These are phyloP conservation scores for Yarrowia deformans DNA, from an alignment of 805 yeast genomes.

Conservation along the genomic window DNA sequence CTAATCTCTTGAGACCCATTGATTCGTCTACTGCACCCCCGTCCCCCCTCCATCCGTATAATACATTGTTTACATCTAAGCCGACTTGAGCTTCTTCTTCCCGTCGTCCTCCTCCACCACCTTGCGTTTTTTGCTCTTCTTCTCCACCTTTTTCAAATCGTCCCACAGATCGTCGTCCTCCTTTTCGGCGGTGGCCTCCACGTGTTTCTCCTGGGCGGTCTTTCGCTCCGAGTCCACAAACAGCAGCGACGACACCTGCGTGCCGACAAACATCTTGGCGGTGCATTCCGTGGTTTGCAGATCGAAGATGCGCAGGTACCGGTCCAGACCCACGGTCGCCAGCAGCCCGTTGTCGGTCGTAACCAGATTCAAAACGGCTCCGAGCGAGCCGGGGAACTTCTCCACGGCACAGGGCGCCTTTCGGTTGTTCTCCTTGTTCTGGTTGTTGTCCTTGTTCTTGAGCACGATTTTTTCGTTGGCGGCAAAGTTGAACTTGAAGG, in stretches of 20 bases:
- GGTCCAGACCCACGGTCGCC: slow-evolving; percentile 84
- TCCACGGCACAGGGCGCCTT: slow-evolving; percentile 53
- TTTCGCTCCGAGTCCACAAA: slow-evolving; percentile 59
- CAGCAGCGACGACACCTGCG: slow-evolving; percentile 65
- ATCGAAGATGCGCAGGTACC: slow-evolving; percentile 82
- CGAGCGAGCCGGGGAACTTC: slow-evolving; percentile 78
- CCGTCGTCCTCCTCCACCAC: slow-evolving; percentile 10
- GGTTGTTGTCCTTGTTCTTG: slow-evolving; percentile 27
- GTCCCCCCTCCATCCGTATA: background rate
- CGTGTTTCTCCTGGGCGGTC: slow-evolving; percentile 45
- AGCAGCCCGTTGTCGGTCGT: slow-evolving; percentile 54
- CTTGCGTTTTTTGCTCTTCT: slow-evolving; percentile 32
- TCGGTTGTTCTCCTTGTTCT: slow-evolving; percentile 25
- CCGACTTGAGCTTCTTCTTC: slow-evolving; percentile 21
- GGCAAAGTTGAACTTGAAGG: slow-evolving; percentile 61
- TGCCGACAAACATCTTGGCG: slow-evolving; percentile 78
- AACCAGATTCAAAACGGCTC: slow-evolving; percentile 63
- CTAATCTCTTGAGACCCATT: too few relatives aligned
- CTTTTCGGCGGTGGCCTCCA: slow-evolving; percentile 43
- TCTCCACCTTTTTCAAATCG: slow-evolving; percentile 45
- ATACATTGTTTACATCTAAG: slow-evolving; percentile 18
- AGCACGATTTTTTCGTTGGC: slow-evolving; percentile 6
- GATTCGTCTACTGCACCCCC: too few relatives aligned
- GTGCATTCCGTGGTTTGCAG: slow-evolving; percentile 62
- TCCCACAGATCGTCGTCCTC: slow-evolving; percentile 55